These are phyloP conservation scores for Boletus bicolor DNA, from an alignment of 768 basidiomycete genomes.

Conservation along the genomic window DNA sequence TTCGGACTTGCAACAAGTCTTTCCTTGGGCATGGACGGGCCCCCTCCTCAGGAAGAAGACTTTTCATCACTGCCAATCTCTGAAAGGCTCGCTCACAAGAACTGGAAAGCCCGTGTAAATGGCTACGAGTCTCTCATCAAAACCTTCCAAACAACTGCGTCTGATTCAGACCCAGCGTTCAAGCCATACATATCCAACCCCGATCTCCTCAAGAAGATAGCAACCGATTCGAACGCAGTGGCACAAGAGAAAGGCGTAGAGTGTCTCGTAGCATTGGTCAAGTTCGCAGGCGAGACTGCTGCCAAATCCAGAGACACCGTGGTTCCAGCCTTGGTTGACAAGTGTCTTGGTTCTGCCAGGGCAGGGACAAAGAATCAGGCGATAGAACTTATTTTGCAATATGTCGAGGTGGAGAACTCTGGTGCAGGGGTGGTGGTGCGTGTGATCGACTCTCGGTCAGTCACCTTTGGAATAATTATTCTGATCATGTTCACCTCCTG, in stretches of 20 bases:
- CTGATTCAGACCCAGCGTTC: constrained; percentile 93
- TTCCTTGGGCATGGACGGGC: constrained; percentile 71
- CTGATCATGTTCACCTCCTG: constrained; percentile 27
- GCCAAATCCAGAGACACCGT: constrained; percentile 78
- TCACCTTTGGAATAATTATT: constrained; percentile 22
- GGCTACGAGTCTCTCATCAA: constrained; percentile 87
- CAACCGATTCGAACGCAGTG: constrained; percentile 88
- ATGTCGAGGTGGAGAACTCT: constrained; percentile 89
- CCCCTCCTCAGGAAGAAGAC: constrained; percentile 91
- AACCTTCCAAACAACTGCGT: constrained; percentile 83
- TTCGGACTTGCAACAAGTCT: constrained; percentile 7
- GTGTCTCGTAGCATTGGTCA: constrained; percentile 79
- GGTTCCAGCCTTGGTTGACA: constrained; percentile 91
- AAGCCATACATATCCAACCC: constrained; percentile 78
- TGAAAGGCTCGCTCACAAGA: constrained; percentile 89
- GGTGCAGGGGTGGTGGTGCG: constrained; percentile 87
- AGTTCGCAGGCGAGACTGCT: constrained; percentile 87
- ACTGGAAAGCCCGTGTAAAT: constrained; percentile 97
- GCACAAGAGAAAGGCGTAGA: constrained; percentile 98
- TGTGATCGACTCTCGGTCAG: constrained; percentile 30
- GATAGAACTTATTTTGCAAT: constrained; percentile 81
- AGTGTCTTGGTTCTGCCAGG: constrained; percentile 88
- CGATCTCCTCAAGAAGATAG: constrained; percentile 82
- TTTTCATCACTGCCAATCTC: constrained; percentile 74
- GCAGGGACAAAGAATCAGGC: constrained; percentile 88